A percentile compares a stretch with the other conserved stretches of the same genome.
These are phyloP conservation scores for Cladosporium sp. DNA, from an alignment of 2,329 filamentous ascomycete genomes.

Conservation along the genomic window DNA sequence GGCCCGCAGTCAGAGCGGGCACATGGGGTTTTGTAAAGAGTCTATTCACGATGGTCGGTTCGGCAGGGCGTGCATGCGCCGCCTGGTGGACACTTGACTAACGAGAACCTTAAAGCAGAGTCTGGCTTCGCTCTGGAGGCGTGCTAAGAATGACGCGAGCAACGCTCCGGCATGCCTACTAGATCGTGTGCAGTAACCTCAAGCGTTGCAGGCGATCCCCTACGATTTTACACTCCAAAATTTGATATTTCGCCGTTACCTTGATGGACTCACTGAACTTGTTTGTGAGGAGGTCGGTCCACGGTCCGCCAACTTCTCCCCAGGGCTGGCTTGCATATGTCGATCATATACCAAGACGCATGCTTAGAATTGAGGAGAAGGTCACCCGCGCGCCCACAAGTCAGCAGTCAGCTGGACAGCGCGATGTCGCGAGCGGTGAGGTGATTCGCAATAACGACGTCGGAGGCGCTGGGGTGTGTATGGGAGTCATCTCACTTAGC, in stretches of 20 bases:
- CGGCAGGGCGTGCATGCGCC: conserved; percentile 17
- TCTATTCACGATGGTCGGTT: conserved; percentile 13
- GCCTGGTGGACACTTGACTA: conserved; percentile 14
- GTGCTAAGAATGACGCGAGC: conserved; percentile 16
- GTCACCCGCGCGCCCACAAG: conserved; percentile 1
- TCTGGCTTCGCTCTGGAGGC: conserved; percentile 5
- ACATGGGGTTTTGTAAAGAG: conserved; percentile 17
- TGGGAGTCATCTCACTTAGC: background rate
- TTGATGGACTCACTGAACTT: conserved; percentile 5
- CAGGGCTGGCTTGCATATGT: background rate
- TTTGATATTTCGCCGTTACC: background rate
- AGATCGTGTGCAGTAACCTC: conserved; percentile 17
- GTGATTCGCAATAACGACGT: background rate
- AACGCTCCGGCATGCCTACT: conserved; percentile 9
- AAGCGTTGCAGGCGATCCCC: conserved; percentile 14
- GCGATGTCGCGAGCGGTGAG: conserved; percentile 6
- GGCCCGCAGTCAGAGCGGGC: conserved; percentile 9
- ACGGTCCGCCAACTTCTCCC: background rate
- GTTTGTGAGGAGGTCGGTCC: background rate
- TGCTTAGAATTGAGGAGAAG: conserved; percentile 1
- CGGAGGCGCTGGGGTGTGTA: background rate
- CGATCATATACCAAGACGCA: conserved; percentile 6
- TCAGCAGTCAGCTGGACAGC: conserved; percentile 11
- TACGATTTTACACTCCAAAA: background rate
- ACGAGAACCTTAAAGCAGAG: conserved; percentile 15